Base-by-base conservation (phyloP, 169 alveolate genomes). In the Eimeria praecox region DNA sequence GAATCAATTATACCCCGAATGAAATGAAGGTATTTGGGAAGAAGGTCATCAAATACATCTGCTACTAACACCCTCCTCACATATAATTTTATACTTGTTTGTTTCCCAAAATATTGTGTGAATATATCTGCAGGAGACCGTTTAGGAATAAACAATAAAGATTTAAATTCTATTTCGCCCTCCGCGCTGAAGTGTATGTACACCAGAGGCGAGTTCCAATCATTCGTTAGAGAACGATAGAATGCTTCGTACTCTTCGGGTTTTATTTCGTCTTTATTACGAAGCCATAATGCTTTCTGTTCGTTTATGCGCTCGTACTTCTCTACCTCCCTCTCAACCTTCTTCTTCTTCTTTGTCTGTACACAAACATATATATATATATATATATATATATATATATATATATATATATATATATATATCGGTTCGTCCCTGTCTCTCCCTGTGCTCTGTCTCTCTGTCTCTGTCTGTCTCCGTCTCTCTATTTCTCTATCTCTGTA, bases 161-260 rank as follows among this genome's bases (percentile, higher is more conserved):
- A 98, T 97, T 99, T 99, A 99, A 99, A 99, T 82, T 99, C 99
- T 27, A 99, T 98, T 96, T 99, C 99, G 42, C 99, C 99, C 97
- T 99, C 99, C n/a, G 99, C 99, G 62, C 99, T 98, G 97, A 99
- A 99, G 97, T 99, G 99, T 9, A 99, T 98, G 98, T 99, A 98
- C 69, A 99, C 98, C 56, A 99, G 97, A 4, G 99, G 99, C 88
- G 98, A 99, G 33, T 64, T 75, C 92, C 97, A 97, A 95, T 99
- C 99, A 93, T 99, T 99, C 33, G 99, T 97, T 80, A 99, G 97
- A 40, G 99, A 98, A 98, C 99, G 98, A 97, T 99, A 99, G 97
- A 99, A 99, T 56, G 97, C 98, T 85, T 95, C 94, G 97, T 99
- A 99, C 95, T 99, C 99, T 56, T 98, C 99, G 59, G 98, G 99